Percentiles rank a stretch among this genome's conserved stretches.
Conservation (phyloP, 306 rosid genomes). For the Sphenostylis stenocarpa region DNA sequence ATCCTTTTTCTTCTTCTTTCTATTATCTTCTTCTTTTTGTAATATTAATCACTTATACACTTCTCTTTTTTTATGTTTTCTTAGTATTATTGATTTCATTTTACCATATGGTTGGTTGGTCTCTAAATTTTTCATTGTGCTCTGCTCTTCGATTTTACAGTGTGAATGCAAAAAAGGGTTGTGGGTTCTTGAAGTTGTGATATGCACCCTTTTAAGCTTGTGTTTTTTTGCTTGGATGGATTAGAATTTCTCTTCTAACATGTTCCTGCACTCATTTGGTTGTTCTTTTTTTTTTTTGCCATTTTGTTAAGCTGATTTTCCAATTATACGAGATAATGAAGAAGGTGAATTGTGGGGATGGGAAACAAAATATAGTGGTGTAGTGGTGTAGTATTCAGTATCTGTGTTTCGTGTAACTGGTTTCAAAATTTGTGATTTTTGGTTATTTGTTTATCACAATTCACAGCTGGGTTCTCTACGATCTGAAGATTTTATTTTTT, state of each 20-base stretch:
- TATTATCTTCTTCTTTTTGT: not conserved
- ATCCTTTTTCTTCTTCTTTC: not conserved
- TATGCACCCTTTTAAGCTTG: not conserved
- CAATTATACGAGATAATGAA: not conserved
- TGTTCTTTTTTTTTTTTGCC: not conserved
- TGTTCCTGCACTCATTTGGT: not conserved
- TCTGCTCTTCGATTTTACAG: not conserved
- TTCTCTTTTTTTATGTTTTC: not conserved
- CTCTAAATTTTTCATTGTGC: not conserved
- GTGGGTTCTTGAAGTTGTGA: not conserved
- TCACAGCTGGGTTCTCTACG: not conserved
- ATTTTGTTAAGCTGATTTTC: not conserved
- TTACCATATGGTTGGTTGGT: not conserved
- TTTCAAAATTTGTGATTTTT: not conserved
- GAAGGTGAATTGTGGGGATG: not conserved
- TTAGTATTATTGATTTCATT: not conserved
- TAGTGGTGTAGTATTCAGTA: slow-evolving; percentile 3
- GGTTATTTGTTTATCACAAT: not conserved
- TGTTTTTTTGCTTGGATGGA: not conserved
- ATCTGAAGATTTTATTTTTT: not conserved
- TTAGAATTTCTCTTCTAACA: not conserved
- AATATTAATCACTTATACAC: not conserved
- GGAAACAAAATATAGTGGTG: not conserved
- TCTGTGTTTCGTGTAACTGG: not conserved
- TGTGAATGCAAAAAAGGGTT: not conserved